Evolutionary conservation across 1,284 basidiomycete genomes (phyloP), one percentile per base, ranked within the genome.

Genomic region (Trichosporon sp.): DNA sequence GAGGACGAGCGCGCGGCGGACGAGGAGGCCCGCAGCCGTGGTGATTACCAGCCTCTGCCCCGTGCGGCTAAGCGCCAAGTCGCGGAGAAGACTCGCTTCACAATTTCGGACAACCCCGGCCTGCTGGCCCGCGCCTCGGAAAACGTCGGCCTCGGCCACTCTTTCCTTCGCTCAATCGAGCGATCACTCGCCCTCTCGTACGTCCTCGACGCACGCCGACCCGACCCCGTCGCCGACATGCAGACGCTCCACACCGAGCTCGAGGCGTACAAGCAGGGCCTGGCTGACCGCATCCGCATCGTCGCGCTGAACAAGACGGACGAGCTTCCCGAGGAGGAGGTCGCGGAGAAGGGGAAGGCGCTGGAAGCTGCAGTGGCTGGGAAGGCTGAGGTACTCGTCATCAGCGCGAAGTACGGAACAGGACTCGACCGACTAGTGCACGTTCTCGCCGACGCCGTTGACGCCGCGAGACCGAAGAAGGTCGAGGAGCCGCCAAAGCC

Each of bases 291-390:
- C 69, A 90, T 86, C 10, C 84, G 88, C 27, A 83, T 95, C 73
- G 88, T 99, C 27, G 84, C 98, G 23, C 90, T 93, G 19, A 99
- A 98, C 83, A 98, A 99, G 80, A 94, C 92, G 0, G 95, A 99
- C 79, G 77, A 90, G 49, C 84, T 94, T 2, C 84, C 82, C 25
- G 77, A 76, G 37, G 80, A 72, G 2, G 25, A 65, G 3, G 73
- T 78, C 56, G 71, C 63, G 58, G 70, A 65, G 60, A 73, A 62
- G 34, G 72, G 80, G 19, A 82, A 83, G 3, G 83, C 87, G 1
- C 80, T 83, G 14, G 23, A 65, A 37, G 44, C 56, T 7, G 65
- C 59, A 2, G 37, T 36, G 23, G 61, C 56, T 9, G 58, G 13
- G 8, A 37, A 34, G 10, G 31, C 46, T 9, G 87, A 89, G 68